phyloP scores from a whole-genome alignment of 2,329 filamentous ascomycete species.

The Diatrype stigma region DNA sequence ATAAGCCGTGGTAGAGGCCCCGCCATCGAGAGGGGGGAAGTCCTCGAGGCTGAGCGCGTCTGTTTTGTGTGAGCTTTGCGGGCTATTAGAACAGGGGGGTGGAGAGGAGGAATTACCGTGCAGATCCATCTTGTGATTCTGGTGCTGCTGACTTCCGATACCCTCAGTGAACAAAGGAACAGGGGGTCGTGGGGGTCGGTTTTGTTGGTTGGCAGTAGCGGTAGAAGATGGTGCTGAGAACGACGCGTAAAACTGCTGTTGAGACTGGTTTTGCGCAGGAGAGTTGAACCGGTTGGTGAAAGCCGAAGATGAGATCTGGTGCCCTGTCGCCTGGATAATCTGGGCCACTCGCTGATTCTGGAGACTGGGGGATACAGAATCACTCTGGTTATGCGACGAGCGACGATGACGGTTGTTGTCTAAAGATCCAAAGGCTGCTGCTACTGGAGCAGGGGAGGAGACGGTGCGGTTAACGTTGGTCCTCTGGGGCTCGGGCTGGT shows the following conservation, averaged over 20 bases:
- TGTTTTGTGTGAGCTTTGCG: constrained; percentile 28
- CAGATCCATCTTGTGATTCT: constrained; percentile 47
- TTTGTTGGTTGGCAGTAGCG: constrained; percentile 52
- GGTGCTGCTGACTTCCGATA: constrained; percentile 43
- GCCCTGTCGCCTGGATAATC: constrained; percentile 55
- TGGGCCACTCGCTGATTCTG: constrained; percentile 58
- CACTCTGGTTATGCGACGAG: constrained; percentile 33
- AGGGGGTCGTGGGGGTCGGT: constrained; percentile 55
- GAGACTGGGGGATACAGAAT: constrained; percentile 40
- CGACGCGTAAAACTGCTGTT: constrained; percentile 61
- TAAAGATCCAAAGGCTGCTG: constrained; percentile 35
- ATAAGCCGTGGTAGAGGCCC: constrained; percentile 44
- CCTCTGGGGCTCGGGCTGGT: constrained; percentile 42
- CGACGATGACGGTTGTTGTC: constrained; percentile 42
- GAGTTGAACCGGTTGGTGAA: constrained; percentile 57
- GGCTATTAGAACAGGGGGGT: background rate
- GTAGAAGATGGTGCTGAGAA: constrained; percentile 57
- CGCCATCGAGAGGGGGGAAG: constrained; percentile 53
- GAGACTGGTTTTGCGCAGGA: constrained; percentile 37
- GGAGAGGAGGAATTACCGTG: constrained; percentile 43
- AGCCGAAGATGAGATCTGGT: constrained; percentile 48
- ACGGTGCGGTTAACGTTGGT: constrained; percentile 39
- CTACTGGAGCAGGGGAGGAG: constrained; percentile 40
- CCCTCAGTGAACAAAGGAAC: constrained; percentile 68
- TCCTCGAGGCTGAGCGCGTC: constrained; percentile 58